Evolutionary conservation across 176 grass and related monocot species (phyloP).

Genomic region (Chloris gayana): DNA sequence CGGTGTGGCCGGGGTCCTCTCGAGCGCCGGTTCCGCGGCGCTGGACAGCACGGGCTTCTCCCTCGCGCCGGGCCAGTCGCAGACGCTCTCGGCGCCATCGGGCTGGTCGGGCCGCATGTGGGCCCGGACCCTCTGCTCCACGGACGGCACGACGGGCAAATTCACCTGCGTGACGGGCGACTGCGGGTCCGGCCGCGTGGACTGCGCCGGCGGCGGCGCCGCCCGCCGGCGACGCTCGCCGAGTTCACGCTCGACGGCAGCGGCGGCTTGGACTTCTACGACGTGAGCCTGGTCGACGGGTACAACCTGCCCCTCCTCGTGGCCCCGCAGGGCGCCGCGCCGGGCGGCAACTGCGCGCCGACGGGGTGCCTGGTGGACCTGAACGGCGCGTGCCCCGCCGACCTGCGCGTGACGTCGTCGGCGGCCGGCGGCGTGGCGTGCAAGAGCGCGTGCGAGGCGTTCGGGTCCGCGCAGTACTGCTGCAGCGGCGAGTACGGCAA

Average conservation of each 20-base stretch:
- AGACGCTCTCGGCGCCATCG: constrained; percentile 25
- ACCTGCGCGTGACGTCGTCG: constrained; percentile 39
- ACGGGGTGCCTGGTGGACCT: constrained; percentile 62
- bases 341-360: neutral
- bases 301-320: constrained; percentile 78
- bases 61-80: constrained; percentile 37
- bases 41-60: constrained; percentile 52
- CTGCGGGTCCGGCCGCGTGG: constrained; percentile 50
- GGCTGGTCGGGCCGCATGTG: constrained; percentile 65
- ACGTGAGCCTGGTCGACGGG: constrained; percentile 89
- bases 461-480: constrained; percentile 72
- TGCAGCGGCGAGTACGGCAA: constrained; percentile 77
- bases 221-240: constrained; percentile 77
- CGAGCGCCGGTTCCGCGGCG: constrained; percentile 40
- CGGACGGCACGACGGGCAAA: constrained; percentile 12
- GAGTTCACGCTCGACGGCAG: constrained; percentile 84
- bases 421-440: constrained; percentile 50
- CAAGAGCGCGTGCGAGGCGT: constrained; percentile 81
- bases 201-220: constrained; percentile 61
- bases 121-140: constrained; percentile 64
- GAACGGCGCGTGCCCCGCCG: constrained; percentile 65
- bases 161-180: constrained; percentile 65
- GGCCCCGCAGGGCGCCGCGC: constrained; percentile 31
- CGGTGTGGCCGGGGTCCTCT: constrained; percentile 71
- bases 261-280: constrained; percentile 74